Evolutionary conservation across 2,329 filamentous ascomycete genomes (phyloP).

Genomic region (Alternaria panax): DNA sequence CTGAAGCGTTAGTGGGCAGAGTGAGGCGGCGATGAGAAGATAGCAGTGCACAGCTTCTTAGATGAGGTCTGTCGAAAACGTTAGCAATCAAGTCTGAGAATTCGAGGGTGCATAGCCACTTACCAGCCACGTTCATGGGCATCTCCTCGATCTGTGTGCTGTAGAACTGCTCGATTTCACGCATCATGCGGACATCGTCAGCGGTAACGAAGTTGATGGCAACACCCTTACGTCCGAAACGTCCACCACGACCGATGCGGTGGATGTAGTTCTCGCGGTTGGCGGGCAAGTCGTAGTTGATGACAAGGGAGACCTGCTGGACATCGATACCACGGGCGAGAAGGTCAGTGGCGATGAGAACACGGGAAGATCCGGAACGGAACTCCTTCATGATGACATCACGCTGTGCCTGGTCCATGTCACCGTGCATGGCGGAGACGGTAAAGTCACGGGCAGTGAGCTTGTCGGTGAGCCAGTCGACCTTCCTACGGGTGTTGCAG

Average conservation of each 20-base stretch:
- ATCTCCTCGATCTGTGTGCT: constrained; percentile 99
- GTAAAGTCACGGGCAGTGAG: constrained; percentile 98
- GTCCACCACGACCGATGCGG: constrained; percentile 98
- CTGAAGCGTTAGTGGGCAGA: constrained; percentile 33
- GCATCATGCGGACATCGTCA: constrained; percentile 99
- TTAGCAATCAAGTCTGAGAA: constrained; percentile 17
- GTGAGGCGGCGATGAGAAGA: constrained; percentile 35
- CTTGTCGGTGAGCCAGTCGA: constrained; percentile 99
- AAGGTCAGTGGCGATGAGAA: constrained; percentile 96
- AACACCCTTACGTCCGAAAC: constrained; percentile 99
- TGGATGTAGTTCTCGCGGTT: constrained; percentile 99
- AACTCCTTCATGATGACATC: constrained; percentile 99
- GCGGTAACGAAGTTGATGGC: constrained; percentile 99
- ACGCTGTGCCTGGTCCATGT: constrained; percentile 98
- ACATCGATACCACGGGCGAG: constrained; percentile 99
- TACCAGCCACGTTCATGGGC: constrained; percentile 87
- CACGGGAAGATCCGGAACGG: constrained; percentile 97
- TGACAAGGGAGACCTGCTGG: constrained; percentile 98
- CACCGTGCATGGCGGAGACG: constrained; percentile 99
- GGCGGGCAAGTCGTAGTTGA: constrained; percentile 99
- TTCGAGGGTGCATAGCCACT: constrained; percentile 36
- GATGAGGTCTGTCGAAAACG: constrained; percentile 45
- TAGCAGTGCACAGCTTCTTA: constrained; percentile 42
- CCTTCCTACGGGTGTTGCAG: constrained; percentile 99
- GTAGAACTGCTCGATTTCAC: constrained; percentile 99